Conservation (phyloP, 225 moss, liverwort and hornwort species). For the Marchantia polymorpha region DNA sequence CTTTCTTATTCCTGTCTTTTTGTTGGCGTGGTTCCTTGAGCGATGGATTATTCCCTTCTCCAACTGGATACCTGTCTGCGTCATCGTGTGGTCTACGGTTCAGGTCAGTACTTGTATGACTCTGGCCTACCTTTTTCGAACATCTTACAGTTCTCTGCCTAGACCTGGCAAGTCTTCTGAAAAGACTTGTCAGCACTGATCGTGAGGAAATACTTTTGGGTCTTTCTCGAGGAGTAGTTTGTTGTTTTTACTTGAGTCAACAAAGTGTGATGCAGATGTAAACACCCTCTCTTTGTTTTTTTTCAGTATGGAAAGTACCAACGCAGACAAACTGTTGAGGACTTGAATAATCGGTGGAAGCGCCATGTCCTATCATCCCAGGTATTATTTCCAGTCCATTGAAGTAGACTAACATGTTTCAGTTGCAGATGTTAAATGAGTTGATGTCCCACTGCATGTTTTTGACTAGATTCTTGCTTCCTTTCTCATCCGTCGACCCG, state of each 20-base stretch:
- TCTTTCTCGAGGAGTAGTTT: not conserved
- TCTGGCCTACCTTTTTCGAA: not conserved
- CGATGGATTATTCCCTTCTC: constrained; percentile 86
- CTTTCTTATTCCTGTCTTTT: constrained; percentile 65
- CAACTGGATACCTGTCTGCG: constrained; percentile 88
- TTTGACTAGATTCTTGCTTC: too few relatives aligned
- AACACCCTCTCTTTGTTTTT: not conserved
- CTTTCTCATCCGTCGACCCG: too few relatives aligned
- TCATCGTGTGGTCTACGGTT: constrained; percentile 81
- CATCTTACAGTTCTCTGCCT: not conserved
- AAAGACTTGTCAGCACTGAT: not conserved
- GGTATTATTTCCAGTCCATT: constrained; percentile 30
- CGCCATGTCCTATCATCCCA: constrained; percentile 69
- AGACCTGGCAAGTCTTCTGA: not conserved
- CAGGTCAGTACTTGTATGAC: constrained; percentile 45
- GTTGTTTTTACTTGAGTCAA: not conserved
- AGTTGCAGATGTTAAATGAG: too few relatives aligned
- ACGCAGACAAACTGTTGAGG: constrained; percentile 64
- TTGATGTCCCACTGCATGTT: too few relatives aligned
- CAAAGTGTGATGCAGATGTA: not conserved
- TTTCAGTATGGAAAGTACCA: constrained; percentile 81
- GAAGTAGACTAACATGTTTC: too few relatives aligned
- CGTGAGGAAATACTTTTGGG: not conserved
- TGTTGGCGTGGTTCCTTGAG: constrained; percentile 80
- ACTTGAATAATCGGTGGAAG: constrained; percentile 87